Percentiles rank a stretch among this genome's conserved stretches.
Conservation (phyloP, 2,329 filamentous ascomycete species). For the Alternaria sp. region DNA sequence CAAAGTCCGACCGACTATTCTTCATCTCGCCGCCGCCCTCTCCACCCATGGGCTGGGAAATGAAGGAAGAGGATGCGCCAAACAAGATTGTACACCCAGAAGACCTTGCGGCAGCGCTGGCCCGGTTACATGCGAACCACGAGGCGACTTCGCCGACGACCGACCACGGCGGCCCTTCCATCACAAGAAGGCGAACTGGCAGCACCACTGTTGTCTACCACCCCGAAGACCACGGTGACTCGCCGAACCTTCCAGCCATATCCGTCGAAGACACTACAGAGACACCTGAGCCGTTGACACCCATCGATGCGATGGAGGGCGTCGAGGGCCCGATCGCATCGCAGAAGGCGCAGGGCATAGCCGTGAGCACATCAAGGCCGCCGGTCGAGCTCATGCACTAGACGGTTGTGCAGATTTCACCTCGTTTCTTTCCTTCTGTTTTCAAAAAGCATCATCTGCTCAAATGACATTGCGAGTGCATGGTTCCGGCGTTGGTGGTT, state of each 20-base stretch:
- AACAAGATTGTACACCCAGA: slow-evolving; percentile 70
- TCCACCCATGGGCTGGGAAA: slow-evolving; percentile 70
- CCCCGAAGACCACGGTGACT: slow-evolving; percentile 66
- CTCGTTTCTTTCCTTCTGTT: slow-evolving; percentile 12
- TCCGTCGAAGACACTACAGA: slow-evolving; percentile 67
- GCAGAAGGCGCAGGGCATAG: slow-evolving; percentile 43
- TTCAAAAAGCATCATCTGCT: slow-evolving; percentile 23
- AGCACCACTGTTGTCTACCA: slow-evolving; percentile 69
- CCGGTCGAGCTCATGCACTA: slow-evolving; percentile 50
- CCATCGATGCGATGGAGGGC: slow-evolving; percentile 52
- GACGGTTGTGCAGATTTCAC: neutral
- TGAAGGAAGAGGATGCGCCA: slow-evolving; percentile 67
- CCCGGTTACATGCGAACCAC: slow-evolving; percentile 55
- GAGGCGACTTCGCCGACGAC: slow-evolving; percentile 37
- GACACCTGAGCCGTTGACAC: slow-evolving; percentile 54
- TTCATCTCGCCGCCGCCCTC: slow-evolving; percentile 70
- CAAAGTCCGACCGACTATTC: slow-evolving; percentile 67
- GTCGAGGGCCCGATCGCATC: slow-evolving; percentile 44
- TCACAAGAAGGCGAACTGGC: slow-evolving; percentile 49
- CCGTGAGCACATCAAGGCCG: slow-evolving; percentile 44
- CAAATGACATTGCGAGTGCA: slow-evolving; percentile 15
- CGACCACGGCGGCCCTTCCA: slow-evolving; percentile 23
- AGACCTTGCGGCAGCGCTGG: slow-evolving; percentile 64
- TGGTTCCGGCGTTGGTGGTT: slow-evolving; percentile 33
- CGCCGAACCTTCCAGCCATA: slow-evolving; percentile 65